These are phyloP conservation scores for Hura crepitans DNA, from an alignment of 441 rosid species.

Conservation along the genomic window DNA sequence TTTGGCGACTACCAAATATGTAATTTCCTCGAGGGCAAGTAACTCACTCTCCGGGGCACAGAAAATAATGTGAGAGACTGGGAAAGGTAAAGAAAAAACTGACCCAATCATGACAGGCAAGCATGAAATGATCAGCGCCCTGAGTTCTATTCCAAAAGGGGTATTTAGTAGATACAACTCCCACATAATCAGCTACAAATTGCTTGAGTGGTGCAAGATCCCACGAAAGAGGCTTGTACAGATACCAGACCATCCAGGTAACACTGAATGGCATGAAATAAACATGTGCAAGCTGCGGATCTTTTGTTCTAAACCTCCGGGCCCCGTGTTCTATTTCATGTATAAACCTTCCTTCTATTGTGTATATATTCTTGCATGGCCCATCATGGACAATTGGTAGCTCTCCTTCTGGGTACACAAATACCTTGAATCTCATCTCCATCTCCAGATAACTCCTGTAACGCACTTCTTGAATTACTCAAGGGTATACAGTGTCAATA, in stretches of 20 bases:
- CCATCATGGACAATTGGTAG: conserved; percentile 72
- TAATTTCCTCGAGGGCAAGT: too few relatives aligned
- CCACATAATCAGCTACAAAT: conserved; percentile 67
- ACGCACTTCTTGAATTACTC: background rate
- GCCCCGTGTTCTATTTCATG: conserved; percentile 60
- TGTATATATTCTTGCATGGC: conserved; percentile 79
- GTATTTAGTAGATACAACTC: conserved; percentile 54
- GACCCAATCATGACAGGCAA: conserved; percentile 96
- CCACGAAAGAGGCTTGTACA: conserved; percentile 39
- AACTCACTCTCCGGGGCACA: background rate
- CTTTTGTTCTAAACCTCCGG: conserved; percentile 47
- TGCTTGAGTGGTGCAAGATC: conserved; percentile 43
- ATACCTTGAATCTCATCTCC: conserved; percentile 86
- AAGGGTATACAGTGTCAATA: background rate
- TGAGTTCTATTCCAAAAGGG: conserved; percentile 53
- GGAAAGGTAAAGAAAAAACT: conserved; percentile 18
- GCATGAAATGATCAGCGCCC: conserved; percentile 89
- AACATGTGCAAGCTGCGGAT: conserved; percentile 59
- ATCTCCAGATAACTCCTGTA: conserved; percentile 75
- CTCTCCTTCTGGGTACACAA: conserved; percentile 90
- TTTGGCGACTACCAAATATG: background rate
- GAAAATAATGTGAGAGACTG: background rate
- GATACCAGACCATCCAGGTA: conserved; percentile 65
- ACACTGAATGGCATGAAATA: conserved; percentile 88
- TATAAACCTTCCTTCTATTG: conserved; percentile 86